phyloP scores from a whole-genome alignment of 2,329 filamentous ascomycete species.

The Myriosclerotinia scirpicola region DNA sequence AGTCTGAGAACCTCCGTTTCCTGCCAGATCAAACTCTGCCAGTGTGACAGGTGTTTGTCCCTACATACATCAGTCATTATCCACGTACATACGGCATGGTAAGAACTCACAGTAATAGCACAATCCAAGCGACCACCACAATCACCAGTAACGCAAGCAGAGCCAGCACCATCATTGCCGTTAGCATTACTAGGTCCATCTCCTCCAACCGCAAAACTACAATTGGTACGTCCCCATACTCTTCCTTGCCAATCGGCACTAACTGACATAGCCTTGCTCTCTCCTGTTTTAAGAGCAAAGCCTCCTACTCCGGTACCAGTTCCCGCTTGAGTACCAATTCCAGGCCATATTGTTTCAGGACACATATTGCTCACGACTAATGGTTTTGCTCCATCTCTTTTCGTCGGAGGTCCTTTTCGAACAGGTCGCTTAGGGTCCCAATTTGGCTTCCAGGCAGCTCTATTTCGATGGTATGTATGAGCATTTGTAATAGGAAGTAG shows the following conservation, averaged over 20 bases:
- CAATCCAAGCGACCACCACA: constrained; percentile 71
- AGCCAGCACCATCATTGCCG: constrained; percentile 46
- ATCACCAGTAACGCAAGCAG: constrained; percentile 72
- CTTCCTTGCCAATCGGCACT: constrained; percentile 76
- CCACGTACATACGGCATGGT: constrained; percentile 1
- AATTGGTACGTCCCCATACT: constrained; percentile 82
- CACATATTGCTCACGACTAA: constrained; percentile 73
- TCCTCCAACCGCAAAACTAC: constrained; percentile 68
- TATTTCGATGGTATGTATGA: constrained; percentile 22
- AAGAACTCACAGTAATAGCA: constrained; percentile 60
- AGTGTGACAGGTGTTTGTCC: constrained; percentile 73
- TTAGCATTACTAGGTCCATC: constrained; percentile 50
- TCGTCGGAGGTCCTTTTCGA: constrained; percentile 36
- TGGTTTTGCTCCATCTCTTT: constrained; percentile 49
- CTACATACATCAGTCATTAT: constrained; percentile 44
- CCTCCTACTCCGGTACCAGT: constrained; percentile 65
- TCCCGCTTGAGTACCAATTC: constrained; percentile 70
- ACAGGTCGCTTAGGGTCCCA: constrained; percentile 28
- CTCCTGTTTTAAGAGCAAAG: constrained; percentile 63
- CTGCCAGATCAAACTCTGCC: constrained; percentile 76
- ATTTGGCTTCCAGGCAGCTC: constrained; percentile 19
- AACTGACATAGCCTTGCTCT: constrained; percentile 62
- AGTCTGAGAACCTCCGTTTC: constrained; percentile 61
- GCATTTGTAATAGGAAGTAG: constrained; percentile 28
- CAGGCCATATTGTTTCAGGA: constrained; percentile 71